Evolutionary conservation across 169 alveolate genomes (phyloP).

Genomic region (Ichthyophthirius multifiliis): DNA sequence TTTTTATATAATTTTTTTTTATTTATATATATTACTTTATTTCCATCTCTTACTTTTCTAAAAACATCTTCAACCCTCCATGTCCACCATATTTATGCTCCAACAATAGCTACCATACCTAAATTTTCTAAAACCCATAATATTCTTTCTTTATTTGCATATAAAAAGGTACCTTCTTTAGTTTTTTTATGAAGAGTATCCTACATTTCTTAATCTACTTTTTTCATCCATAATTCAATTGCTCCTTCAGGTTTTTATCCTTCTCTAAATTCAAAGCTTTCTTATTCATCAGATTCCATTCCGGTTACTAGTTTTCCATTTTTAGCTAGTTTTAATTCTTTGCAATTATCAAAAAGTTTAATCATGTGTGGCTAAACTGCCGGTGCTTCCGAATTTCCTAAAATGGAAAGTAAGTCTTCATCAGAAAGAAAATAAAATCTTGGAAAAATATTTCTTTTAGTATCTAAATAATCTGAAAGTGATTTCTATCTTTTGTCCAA

Average conservation of each 20-base stretch:
- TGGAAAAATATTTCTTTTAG: constrained; percentile 89
- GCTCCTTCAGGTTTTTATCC: constrained; percentile 90
- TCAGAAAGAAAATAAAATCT: constrained; percentile 92
- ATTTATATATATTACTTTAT: constrained; percentile 66
- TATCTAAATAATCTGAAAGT: constrained; percentile 89
- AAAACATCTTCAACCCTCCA: constrained; percentile 94
- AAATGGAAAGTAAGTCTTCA: constrained; percentile 92
- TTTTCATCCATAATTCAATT: constrained; percentile 92
- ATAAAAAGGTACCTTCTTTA: constrained; percentile 85
- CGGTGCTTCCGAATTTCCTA: constrained; percentile 89
- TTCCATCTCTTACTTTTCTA: constrained; percentile 90
- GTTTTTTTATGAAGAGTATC: constrained; percentile 78
- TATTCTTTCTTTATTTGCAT: constrained; percentile 85
- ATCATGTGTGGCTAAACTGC: constrained; percentile 91
- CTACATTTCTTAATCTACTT: constrained; percentile 91
- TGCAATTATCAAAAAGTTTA: constrained; percentile 95
- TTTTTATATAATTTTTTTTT: too few species aligned
- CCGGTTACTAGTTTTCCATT: constrained; percentile 84
- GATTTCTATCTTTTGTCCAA: constrained; percentile 89
- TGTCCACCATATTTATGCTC: constrained; percentile 94
- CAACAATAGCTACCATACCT: constrained; percentile 84
- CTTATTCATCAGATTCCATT: constrained; percentile 93
- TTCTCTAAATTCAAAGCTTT: constrained; percentile 78
- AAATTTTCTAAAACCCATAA: constrained; percentile 68
- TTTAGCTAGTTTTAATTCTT: constrained; percentile 76